Conservation (phyloP, 2,329 filamentous ascomycete genomes). For the Dactylella cylindrospora region DNA sequence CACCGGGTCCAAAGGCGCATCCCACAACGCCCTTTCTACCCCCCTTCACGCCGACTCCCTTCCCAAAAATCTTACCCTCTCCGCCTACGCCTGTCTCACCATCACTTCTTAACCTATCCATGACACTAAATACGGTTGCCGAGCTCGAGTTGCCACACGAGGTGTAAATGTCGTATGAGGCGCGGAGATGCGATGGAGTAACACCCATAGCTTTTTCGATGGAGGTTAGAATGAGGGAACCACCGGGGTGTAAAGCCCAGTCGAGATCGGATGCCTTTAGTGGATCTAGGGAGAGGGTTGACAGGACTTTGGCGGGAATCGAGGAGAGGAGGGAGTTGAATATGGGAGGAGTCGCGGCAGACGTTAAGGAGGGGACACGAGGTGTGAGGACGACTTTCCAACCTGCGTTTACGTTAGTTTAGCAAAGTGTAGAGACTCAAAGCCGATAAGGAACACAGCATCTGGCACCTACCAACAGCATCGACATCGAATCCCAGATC, state of each 20-base stretch:
- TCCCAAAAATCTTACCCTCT: conserved; percentile 52
- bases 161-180: conserved; percentile 70
- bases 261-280: conserved; percentile 63
- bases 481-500: conserved; percentile 69
- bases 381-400: conserved; percentile 69
- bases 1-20: conserved; percentile 70
- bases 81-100: conserved; percentile 63
- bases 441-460: conserved; percentile 2
- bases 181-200: conserved; percentile 65
- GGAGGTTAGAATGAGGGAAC: conserved; percentile 66
- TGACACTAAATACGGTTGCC: conserved; percentile 68
- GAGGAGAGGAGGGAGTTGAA: conserved; percentile 61
- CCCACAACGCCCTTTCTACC: conserved; percentile 64
- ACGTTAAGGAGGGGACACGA: conserved; percentile 62
- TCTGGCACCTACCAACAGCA: conserved; percentile 57
- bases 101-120: conserved; percentile 63
- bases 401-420: conserved; percentile 51
- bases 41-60: conserved; percentile 49
- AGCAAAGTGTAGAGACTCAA: not conserved
- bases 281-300: conserved; percentile 55
- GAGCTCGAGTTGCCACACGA: conserved; percentile 70
- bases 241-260: conserved; percentile 73
- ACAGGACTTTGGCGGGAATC: conserved; percentile 51
- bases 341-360: conserved; percentile 57
- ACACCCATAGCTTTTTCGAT: conserved; percentile 63